These are phyloP conservation scores for Neofusicoccum sp. DNA, from an alignment of 2,329 filamentous ascomycete genomes.

Conservation along the genomic window DNA sequence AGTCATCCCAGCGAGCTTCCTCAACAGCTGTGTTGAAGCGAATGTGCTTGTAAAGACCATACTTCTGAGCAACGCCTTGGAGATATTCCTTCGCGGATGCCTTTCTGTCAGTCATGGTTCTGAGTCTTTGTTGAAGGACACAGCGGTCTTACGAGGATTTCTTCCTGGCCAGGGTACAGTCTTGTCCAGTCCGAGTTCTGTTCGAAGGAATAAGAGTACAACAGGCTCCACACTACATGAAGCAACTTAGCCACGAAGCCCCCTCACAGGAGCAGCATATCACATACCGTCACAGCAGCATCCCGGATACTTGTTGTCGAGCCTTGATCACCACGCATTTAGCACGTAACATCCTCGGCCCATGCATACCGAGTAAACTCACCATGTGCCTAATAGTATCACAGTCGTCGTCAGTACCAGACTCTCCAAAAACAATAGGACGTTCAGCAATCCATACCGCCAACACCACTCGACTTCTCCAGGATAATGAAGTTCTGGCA, in stretches of 20 bases:
- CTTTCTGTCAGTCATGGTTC: background rate
- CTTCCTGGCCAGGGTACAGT: conserved; percentile 60
- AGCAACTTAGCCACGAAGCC: background rate
- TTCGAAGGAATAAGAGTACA: conserved; percentile 62
- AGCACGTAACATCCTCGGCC: background rate
- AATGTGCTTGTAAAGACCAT: conserved; percentile 56
- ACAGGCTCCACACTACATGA: conserved; percentile 46
- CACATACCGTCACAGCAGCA: conserved; percentile 52
- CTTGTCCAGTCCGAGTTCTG: conserved; percentile 59
- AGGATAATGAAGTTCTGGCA: conserved; percentile 57
- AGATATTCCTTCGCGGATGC: conserved; percentile 46
- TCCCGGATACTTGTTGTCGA: conserved; percentile 57
- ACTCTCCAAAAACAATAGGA: background rate
- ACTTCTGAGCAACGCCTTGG: conserved; percentile 52
- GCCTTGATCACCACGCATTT: conserved; percentile 10
- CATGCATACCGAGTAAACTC: background rate
- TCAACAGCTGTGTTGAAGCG: conserved; percentile 57
- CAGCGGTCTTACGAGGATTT: conserved; percentile 48
- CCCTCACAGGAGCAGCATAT: too few relatives aligned
- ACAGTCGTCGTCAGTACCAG: background rate
- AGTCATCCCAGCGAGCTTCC: conserved; percentile 55
- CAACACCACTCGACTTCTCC: conserved; percentile 54
- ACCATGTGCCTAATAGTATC: background rate
- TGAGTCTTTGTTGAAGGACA: background rate
- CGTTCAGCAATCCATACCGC: conserved; percentile 46